Conservation (phyloP, 805 yeast species). For the Cyberlindnera euphorbiiphila region DNA sequence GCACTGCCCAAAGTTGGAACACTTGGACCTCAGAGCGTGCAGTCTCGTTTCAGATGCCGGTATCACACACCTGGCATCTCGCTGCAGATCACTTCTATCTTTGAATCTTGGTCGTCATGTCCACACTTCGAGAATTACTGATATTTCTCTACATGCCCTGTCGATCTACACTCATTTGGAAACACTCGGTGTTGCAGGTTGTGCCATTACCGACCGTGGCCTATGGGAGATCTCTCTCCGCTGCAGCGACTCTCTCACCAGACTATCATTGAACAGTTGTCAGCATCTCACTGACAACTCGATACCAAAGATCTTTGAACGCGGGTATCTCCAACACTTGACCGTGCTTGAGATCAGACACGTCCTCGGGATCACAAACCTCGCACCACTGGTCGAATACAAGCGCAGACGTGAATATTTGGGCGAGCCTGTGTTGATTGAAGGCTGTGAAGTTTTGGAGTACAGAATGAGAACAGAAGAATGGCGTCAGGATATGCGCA, state of each 20-base stretch:
- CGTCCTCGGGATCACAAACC: conserved; percentile 50
- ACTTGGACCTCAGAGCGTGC: conserved; percentile 81
- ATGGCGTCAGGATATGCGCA: conserved; percentile 48
- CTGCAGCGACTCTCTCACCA: conserved; percentile 46
- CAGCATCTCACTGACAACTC: conserved; percentile 52
- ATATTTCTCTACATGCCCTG: conserved; percentile 57
- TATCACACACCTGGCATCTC: conserved; percentile 56
- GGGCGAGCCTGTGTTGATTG: conserved; percentile 50
- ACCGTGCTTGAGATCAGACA: conserved; percentile 76
- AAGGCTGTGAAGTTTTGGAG: conserved; percentile 72
- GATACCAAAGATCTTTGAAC: conserved; percentile 43
- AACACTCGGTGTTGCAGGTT: conserved; percentile 88
- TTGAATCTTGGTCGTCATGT: conserved; percentile 79
- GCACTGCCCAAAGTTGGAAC: conserved; percentile 54
- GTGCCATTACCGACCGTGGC: conserved; percentile 69
- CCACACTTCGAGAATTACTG: conserved; percentile 65
- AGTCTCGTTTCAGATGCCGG: conserved; percentile 75
- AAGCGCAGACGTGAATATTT: conserved; percentile 37
- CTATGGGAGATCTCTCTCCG: conserved; percentile 74
- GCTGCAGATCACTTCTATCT: conserved; percentile 53
- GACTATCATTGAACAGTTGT: conserved; percentile 78
- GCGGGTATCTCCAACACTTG: conserved; percentile 51
- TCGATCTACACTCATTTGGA: conserved; percentile 43
- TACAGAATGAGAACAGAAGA: conserved; percentile 58
- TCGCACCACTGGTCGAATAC: conserved; percentile 65